These are phyloP conservation scores for Pestalotiopsis sp. DNA, from an alignment of 2,329 filamentous ascomycete species.

Conservation along the genomic window DNA sequence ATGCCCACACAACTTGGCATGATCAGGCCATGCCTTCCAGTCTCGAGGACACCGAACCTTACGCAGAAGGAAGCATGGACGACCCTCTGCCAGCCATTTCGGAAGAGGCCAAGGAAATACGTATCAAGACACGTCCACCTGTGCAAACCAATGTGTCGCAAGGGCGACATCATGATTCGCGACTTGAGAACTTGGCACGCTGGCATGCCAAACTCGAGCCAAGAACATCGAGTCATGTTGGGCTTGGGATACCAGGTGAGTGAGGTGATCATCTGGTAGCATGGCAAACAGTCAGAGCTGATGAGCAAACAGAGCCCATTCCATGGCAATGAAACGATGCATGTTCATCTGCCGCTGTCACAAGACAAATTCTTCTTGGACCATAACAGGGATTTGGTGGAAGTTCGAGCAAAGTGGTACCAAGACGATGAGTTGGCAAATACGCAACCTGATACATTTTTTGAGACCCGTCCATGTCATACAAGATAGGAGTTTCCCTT, in stretches of 20 bases:
- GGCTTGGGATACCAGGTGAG: constrained; percentile 27
- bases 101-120: constrained; percentile 20
- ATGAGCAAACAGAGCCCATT: not conserved
- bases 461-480: not conserved
- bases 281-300: not conserved
- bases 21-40: constrained; percentile 33
- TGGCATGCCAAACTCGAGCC: constrained; percentile 33
- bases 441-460: not conserved
- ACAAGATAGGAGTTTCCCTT: not conserved
- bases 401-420: constrained; percentile 1
- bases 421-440: not conserved
- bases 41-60: constrained; percentile 1
- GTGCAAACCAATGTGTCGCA: constrained; percentile 26
- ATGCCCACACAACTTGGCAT: constrained; percentile 30
- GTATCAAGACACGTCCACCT: constrained; percentile 27
- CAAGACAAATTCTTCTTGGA: not conserved
- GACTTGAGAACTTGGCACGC: constrained; percentile 34
- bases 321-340: not conserved
- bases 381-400: not conserved
- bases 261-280: not conserved
- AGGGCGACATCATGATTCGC: constrained; percentile 32
- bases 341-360: not conserved
- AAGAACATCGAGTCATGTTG: constrained; percentile 29
- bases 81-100: constrained; percentile 18
- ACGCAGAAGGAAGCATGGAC: not conserved